Percentiles rank a stretch among this genome's conserved stretches.
Evolutionary conservation across 2,329 filamentous ascomycete species (phyloP).

Genomic region (Aspergillus brasiliensis): DNA sequence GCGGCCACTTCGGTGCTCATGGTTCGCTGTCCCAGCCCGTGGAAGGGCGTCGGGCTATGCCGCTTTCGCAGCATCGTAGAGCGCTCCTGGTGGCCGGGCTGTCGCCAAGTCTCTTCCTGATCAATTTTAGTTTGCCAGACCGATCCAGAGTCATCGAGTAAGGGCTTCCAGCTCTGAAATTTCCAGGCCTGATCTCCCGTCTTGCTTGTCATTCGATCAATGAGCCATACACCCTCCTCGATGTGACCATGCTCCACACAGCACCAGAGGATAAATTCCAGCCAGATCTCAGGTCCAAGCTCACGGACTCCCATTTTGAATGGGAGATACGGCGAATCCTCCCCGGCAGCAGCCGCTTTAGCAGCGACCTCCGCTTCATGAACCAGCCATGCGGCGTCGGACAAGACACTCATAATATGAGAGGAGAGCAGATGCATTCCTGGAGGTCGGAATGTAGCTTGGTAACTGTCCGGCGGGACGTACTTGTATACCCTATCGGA

Average conservation of each 20-base stretch:
- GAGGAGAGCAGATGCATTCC: constrained; percentile 47
- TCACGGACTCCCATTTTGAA: constrained; percentile 46
- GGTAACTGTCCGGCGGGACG: constrained; percentile 27
- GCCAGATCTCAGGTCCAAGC: constrained; percentile 51
- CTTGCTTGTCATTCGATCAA: constrained; percentile 35
- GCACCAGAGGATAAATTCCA: constrained; percentile 54
- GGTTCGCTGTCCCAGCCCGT: constrained; percentile 48
- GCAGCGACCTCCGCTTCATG: constrained; percentile 42
- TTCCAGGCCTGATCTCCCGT: constrained; percentile 39
- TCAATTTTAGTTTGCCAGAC: constrained; percentile 40
- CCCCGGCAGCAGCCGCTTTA: constrained; percentile 38
- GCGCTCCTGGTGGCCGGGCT: constrained; percentile 24
- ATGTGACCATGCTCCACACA: constrained; percentile 51
- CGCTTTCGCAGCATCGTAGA: constrained; percentile 18
- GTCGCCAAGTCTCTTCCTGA: constrained; percentile 39
- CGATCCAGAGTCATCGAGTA: constrained; percentile 29
- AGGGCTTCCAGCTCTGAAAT: constrained; percentile 43
- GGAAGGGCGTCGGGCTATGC: constrained; percentile 31
- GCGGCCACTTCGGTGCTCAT: constrained; percentile 62
- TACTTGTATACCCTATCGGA: constrained; percentile 49
- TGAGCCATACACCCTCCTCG: constrained; percentile 44
- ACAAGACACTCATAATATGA: constrained; percentile 50
- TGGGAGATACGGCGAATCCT: constrained; percentile 41
- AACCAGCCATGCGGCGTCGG: constrained; percentile 49
- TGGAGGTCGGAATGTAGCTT: constrained; percentile 43